Evolutionary conservation across 805 yeast species (phyloP).

Genomic region (Ogataea kodamae): DNA sequence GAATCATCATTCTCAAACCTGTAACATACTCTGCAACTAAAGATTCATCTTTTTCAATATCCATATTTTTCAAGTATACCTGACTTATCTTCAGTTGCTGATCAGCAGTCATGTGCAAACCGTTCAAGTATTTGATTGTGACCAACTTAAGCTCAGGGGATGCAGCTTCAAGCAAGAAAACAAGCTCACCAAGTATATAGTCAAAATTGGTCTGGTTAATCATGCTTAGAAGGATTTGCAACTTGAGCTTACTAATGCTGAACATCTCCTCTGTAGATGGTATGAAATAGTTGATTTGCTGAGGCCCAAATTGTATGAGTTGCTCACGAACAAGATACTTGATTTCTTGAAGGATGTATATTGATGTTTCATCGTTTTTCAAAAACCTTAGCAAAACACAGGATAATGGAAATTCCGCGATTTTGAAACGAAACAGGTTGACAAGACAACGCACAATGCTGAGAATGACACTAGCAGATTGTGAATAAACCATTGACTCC

Average conservation of each 20-base stretch:
- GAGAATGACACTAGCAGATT: conserved; percentile 58
- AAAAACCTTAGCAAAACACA: conserved; percentile 40
- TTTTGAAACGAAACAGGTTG: conserved; percentile 55
- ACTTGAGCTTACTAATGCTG: conserved; percentile 47
- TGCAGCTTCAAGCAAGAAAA: conserved; percentile 43
- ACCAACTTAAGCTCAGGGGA: conserved; percentile 31
- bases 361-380: conserved; percentile 6
- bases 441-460: conserved; percentile 55
- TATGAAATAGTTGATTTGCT: conserved; percentile 46
- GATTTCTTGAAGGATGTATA: conserved; percentile 17
- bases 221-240: conserved; percentile 59
- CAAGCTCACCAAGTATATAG: conserved; percentile 56
- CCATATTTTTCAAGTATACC: conserved; percentile 54
- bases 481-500: conserved; percentile 43
- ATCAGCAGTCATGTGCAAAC: conserved; percentile 25
- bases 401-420: conserved; percentile 48
- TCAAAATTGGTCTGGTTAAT: conserved; percentile 51
- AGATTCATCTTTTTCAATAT: conserved; percentile 24
- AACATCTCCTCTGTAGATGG: conserved; percentile 52
- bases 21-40: conserved; percentile 64
- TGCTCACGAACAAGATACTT: conserved; percentile 29
- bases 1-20: conserved; percentile 69
- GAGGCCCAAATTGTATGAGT: conserved; percentile 35
- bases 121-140: conserved; percentile 55
- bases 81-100: conserved; percentile 54